Evolutionary conservation across 345 rosid species (phyloP).

Genomic region (Cardamine chenopodiifolia): DNA sequence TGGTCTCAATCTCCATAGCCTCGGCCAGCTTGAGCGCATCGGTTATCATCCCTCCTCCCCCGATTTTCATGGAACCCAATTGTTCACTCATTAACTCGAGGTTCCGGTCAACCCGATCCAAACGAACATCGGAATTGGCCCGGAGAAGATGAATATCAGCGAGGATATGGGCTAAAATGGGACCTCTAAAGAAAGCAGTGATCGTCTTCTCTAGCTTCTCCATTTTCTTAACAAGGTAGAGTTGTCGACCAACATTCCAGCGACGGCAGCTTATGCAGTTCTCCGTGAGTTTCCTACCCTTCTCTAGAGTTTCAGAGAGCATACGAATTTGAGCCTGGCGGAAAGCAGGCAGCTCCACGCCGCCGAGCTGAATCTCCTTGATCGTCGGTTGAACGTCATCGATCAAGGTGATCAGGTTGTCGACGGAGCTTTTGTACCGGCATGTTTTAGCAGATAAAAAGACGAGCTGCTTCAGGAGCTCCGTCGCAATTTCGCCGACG

Average conservation of each 20-base stretch:
- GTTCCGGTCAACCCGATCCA: constrained; percentile 55
- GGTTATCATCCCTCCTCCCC: constrained; percentile 62
- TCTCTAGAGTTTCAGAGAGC: constrained; percentile 46
- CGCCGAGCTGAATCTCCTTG: constrained; percentile 70
- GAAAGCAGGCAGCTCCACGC: constrained; percentile 65
- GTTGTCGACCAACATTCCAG: constrained; percentile 66
- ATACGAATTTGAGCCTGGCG: constrained; percentile 76
- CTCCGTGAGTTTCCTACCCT: constrained; percentile 54
- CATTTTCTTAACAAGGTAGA: constrained; percentile 60
- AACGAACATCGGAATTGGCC: constrained; percentile 47
- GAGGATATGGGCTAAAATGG: constrained; percentile 52
- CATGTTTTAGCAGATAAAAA: constrained; percentile 47
- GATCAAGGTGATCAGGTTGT: constrained; percentile 39
- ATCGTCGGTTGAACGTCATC: constrained; percentile 51
- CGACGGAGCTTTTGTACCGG: constrained; percentile 57
- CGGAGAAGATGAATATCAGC: constrained; percentile 74
- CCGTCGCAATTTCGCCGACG: constrained; percentile 67
- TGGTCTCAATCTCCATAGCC: constrained; percentile 47
- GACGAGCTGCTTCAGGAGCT: constrained; percentile 54
- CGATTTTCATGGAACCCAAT: constrained; percentile 65
- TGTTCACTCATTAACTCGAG: constrained; percentile 51
- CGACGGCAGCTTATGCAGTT: constrained; percentile 52
- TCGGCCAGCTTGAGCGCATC: constrained; percentile 61
- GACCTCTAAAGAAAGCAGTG: constrained; percentile 43
- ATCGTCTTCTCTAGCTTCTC: constrained; percentile 67